Conservation (phyloP, 2,329 filamentous ascomycete species). For the Scedosporium dehoogii region DNA sequence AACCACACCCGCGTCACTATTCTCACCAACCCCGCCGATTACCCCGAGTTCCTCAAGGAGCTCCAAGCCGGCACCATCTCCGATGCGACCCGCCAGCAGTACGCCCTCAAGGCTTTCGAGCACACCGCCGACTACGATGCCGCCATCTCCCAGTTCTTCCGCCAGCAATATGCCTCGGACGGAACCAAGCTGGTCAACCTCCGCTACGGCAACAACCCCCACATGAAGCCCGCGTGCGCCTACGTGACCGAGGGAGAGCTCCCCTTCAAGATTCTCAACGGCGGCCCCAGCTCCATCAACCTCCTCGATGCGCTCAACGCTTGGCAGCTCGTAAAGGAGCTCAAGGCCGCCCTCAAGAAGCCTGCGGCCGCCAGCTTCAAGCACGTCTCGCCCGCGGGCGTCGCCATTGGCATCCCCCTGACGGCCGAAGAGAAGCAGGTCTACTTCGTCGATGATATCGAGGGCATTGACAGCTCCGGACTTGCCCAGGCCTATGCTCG, state of each 20-base stretch:
- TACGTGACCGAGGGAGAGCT: slow-evolving; percentile 63
- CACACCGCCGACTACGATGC: slow-evolving; percentile 96
- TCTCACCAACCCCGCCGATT: slow-evolving; percentile 87
- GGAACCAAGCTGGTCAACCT: slow-evolving; percentile 76
- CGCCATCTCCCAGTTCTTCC: slow-evolving; percentile 94
- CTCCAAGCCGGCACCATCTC: slow-evolving; percentile 79
- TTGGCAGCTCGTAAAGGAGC: slow-evolving; percentile 94
- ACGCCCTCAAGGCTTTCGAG: slow-evolving; percentile 95
- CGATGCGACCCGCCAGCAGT: slow-evolving; percentile 74
- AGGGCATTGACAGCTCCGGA: slow-evolving; percentile 72
- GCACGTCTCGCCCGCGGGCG: slow-evolving; percentile 94
- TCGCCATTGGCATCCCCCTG: slow-evolving; percentile 83
- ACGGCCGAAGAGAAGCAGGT: slow-evolving; percentile 86
- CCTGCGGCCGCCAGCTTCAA: slow-evolving; percentile 97
- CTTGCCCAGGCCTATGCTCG: slow-evolving; percentile 94
- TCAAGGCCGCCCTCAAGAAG: slow-evolving; percentile 77
- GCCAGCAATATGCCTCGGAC: slow-evolving; percentile 85
- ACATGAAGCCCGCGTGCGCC: slow-evolving; percentile 92
- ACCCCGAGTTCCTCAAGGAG: slow-evolving; percentile 87
- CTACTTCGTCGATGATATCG: slow-evolving; percentile 96
- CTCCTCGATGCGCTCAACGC: slow-evolving; percentile 91
- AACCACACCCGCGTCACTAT: slow-evolving; percentile 95
- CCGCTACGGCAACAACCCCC: slow-evolving; percentile 92
- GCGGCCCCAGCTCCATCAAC: slow-evolving; percentile 94
- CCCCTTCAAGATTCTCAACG: slow-evolving; percentile 90